A percentile compares a stretch with the other conserved stretches of the same genome.
These are phyloP conservation scores for Acer negundo DNA, from an alignment of 345 rosid genomes.

Conservation along the genomic window DNA sequence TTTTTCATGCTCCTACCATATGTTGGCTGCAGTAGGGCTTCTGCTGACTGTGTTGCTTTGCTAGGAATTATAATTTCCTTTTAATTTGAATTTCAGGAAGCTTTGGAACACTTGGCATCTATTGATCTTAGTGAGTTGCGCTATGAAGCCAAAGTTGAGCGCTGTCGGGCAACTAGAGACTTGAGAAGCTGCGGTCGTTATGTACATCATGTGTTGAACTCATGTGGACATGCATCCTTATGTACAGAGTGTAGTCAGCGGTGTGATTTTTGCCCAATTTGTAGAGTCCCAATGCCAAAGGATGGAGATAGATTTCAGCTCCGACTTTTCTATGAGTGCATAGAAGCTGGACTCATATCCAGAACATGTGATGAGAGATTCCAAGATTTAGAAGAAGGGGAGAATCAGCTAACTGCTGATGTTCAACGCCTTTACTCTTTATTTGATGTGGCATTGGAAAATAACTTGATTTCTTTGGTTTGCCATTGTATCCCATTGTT, in stretches of 20 bases:
- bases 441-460: slow-evolving; percentile 88
- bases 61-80: slow-evolving; percentile 4
- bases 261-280: slow-evolving; percentile 88
- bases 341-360: slow-evolving; percentile 80
- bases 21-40: neutral
- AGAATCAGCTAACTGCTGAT: slow-evolving; percentile 59
- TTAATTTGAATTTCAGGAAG: slow-evolving; percentile 61
- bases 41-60: neutral
- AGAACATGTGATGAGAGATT: slow-evolving; percentile 55
- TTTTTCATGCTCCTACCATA: neutral
- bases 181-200: slow-evolving; percentile 81
- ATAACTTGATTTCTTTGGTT: slow-evolving; percentile 77
- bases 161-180: slow-evolving; percentile 93
- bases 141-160: slow-evolving; percentile 85
- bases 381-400: slow-evolving; percentile 59
- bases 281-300: slow-evolving; percentile 57
- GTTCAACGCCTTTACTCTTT: slow-evolving; percentile 85
- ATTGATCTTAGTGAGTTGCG: slow-evolving; percentile 71
- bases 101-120: slow-evolving; percentile 77
- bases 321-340: slow-evolving; percentile 82
- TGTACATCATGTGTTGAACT: slow-evolving; percentile 62
- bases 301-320: slow-evolving; percentile 42
- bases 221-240: slow-evolving; percentile 94
- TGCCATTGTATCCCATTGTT: slow-evolving; percentile 85
- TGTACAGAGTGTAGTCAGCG: slow-evolving; percentile 84